Conservation (phyloP, 1,284 basidiomycete species). For the Irpex rosettiformis region DNA sequence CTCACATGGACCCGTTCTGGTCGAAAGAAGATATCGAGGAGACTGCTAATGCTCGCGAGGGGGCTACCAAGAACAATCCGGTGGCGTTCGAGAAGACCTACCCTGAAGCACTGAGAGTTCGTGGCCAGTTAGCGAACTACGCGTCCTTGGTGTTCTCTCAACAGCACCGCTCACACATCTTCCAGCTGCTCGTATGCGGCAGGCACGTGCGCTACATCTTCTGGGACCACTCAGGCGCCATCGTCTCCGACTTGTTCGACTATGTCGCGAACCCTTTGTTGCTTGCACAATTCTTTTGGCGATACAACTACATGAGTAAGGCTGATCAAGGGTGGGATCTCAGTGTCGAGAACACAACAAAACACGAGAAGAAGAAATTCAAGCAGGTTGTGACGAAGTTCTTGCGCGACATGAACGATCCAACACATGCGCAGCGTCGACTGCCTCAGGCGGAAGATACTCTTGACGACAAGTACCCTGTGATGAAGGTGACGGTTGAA, state of each 20-base stretch:
- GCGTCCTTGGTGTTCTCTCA: background rate
- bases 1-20: background rate
- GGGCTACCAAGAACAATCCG: background rate
- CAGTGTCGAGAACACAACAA: background rate
- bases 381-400: background rate
- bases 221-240: conserved; percentile 6
- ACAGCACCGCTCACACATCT: conserved; percentile 1
- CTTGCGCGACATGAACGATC: background rate
- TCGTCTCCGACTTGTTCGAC: conserved; percentile 1
- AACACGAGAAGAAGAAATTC: background rate
- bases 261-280: background rate
- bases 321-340: background rate
- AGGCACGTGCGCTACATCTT: background rate
- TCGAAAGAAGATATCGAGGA: background rate
- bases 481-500: background rate
- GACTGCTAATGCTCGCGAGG: background rate
- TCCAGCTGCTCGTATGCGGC: conserved; percentile 2
- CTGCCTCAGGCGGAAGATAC: background rate
- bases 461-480: background rate
- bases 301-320: background rate
- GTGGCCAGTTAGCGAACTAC: conserved; percentile 1
- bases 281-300: conserved; percentile 2
- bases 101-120: background rate
- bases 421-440: background rate
- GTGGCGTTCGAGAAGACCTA: background rate